A percentile compares a stretch with the other conserved stretches of the same genome.
phyloP scores from a whole-genome alignment of 2,329 filamentous ascomycete genomes.

The Sarocladiaceae sp. region DNA sequence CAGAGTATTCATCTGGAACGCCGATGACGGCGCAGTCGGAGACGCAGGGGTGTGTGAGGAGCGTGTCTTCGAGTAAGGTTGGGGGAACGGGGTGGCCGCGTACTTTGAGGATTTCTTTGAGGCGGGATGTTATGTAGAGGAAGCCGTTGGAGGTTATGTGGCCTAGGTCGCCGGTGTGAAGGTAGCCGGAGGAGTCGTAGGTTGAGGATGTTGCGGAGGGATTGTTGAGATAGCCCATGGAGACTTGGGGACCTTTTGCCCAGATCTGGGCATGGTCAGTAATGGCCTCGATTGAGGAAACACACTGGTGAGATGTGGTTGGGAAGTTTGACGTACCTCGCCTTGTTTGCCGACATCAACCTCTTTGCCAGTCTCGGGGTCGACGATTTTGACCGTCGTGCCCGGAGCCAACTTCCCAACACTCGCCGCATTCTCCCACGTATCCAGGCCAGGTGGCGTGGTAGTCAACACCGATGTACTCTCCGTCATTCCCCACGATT shows the following conservation, averaged over 20 bases:
- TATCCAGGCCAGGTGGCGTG: background rate
- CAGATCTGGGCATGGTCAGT: background rate
- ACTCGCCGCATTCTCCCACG: background rate
- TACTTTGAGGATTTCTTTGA: slow-evolving; percentile 82
- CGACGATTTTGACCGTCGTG: background rate
- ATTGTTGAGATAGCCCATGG: slow-evolving; percentile 47
- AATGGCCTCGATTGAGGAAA: background rate
- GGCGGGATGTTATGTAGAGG: slow-evolving; percentile 81
- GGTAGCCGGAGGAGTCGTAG: slow-evolving; percentile 73
- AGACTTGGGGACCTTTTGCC: slow-evolving; percentile 1
- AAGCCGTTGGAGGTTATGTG: slow-evolving; percentile 77
- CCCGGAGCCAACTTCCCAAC: background rate
- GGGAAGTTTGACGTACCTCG: slow-evolving; percentile 2
- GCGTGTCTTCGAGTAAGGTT: slow-evolving; percentile 69
- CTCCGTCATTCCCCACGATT: slow-evolving; percentile 5
- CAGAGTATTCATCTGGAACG: slow-evolving; percentile 50
- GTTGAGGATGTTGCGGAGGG: slow-evolving; percentile 67
- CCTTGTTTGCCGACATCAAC: background rate
- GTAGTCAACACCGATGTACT: background rate
- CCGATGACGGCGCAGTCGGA: slow-evolving; percentile 72
- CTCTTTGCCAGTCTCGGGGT: background rate
- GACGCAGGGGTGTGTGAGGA: slow-evolving; percentile 66
- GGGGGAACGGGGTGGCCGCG: slow-evolving; percentile 68
- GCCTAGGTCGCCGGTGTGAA: slow-evolving; percentile 85
- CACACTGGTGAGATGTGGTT: too few species aligned